Evolutionary conservation across 495 filamentous ascomycete species (phyloP).

Genomic region (Neurospora sp.): DNA sequence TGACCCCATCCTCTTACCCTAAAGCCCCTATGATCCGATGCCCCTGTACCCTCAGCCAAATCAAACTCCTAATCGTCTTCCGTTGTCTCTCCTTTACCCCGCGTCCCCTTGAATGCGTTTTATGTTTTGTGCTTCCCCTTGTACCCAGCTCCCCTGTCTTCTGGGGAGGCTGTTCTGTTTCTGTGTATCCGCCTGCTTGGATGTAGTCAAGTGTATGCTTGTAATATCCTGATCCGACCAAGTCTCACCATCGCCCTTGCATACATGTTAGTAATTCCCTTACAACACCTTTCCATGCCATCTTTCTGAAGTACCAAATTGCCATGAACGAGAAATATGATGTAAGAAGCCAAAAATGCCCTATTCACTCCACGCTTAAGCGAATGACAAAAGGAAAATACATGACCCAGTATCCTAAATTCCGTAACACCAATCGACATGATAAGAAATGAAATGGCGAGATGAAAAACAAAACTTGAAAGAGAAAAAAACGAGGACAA

Average conservation of each 20-base stretch:
- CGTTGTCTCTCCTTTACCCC: not conserved
- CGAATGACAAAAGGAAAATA: not conserved
- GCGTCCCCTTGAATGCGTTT: not conserved
- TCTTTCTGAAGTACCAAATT: not conserved
- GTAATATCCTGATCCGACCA: not conserved
- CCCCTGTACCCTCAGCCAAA: not conserved
- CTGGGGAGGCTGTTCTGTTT: not conserved
- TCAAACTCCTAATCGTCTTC: not conserved
- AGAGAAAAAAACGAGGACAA: not conserved
- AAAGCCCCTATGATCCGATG: not conserved
- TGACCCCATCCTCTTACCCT: not conserved
- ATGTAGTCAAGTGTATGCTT: not conserved
- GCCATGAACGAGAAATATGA: not conserved
- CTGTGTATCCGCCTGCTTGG: not conserved
- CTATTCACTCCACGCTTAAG: not conserved
- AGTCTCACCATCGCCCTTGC: not conserved
- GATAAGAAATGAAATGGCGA: not conserved
- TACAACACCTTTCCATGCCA: not conserved
- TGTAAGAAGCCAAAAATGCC: not conserved
- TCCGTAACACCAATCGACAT: not conserved
- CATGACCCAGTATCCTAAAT: not conserved
- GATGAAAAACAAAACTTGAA: not conserved
- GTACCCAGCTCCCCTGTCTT: not conserved
- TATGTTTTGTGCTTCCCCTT: not conserved
- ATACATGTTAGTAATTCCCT: not conserved